phyloP scores from a whole-genome alignment of 176 grass and related monocot genomes.

The Phragmites australis region DNA sequence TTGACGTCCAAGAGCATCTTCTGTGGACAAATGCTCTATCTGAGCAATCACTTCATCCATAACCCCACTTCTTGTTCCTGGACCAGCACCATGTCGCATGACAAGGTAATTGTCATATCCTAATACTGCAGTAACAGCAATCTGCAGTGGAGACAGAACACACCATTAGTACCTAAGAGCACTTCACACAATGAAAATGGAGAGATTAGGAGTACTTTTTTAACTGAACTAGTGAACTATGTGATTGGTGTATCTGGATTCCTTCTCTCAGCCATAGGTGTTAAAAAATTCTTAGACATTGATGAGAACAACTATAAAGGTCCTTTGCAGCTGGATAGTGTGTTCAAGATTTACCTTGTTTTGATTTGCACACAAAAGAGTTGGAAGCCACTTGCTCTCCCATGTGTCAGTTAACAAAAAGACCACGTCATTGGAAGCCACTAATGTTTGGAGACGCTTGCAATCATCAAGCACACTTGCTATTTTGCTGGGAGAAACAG shows the following conservation, averaged over 20 bases:
- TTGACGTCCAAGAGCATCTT: conserved; percentile 44
- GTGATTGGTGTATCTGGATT: conserved; percentile 12
- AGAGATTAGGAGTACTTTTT: conserved; percentile 15
- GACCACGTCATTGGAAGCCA: conserved; percentile 68
- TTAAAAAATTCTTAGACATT: conserved; percentile 17
- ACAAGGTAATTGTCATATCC: conserved; percentile 88
- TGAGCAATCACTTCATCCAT: conserved; percentile 34
- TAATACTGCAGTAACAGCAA: conserved; percentile 73
- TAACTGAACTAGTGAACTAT: conserved; percentile 14
- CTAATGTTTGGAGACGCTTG: conserved; percentile 61
- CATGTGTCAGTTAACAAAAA: conserved; percentile 88
- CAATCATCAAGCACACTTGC: conserved; percentile 67
- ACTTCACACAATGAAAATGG: neutral
- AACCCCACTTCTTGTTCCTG: conserved; percentile 32
- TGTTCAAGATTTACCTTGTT: conserved; percentile 71
- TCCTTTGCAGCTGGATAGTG: neutral
- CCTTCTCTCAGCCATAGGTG: neutral
- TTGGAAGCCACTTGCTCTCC: conserved; percentile 93
- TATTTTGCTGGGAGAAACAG: conserved; percentile 51
- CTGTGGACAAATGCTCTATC: conserved; percentile 38
- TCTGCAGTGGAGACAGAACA: conserved; percentile 42
- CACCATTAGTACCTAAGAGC: conserved; percentile 37
- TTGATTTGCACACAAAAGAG: conserved; percentile 75
- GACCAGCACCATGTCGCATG: conserved; percentile 92
- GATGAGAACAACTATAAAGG: conserved; percentile 15